These are phyloP conservation scores for Auricularia sp. DNA, from an alignment of 768 basidiomycete species.

Conservation along the genomic window DNA sequence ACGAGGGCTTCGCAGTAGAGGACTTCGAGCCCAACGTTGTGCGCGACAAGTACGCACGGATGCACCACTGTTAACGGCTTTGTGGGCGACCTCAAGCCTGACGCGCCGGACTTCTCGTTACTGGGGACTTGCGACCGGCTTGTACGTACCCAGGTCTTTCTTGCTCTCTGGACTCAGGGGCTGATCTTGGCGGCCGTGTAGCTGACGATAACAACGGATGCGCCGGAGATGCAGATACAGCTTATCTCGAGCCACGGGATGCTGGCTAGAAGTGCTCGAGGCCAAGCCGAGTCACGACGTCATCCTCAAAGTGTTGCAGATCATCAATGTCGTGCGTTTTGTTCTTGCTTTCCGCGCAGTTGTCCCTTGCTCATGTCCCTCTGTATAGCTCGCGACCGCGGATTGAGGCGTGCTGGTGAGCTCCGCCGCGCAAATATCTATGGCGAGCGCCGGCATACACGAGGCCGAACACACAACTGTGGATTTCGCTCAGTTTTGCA, in stretches of 20 bases:
- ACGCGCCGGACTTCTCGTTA: constrained; percentile 72
- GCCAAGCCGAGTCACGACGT: constrained; percentile 79
- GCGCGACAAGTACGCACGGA: constrained; percentile 84
- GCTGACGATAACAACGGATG: constrained; percentile 67
- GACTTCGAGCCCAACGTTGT: constrained; percentile 87
- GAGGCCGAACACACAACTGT: no score
- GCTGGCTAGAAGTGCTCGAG: constrained; percentile 87
- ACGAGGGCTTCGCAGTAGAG: constrained; percentile 86
- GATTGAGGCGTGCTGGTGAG: constrained; percentile 87
- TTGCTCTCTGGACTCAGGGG: constrained; percentile 1
- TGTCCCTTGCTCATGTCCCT: background rate
- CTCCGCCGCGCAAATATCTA: constrained; percentile 29
- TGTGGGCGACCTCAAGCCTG: constrained; percentile 77
- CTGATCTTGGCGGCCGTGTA: constrained; percentile 20
- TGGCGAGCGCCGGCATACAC: no score
- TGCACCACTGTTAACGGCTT: constrained; percentile 73
- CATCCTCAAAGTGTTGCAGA: constrained; percentile 72
- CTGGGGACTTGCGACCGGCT: constrained; percentile 81
- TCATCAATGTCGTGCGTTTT: constrained; percentile 71
- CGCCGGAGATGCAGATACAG: constrained; percentile 79
- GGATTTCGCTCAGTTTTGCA: no score
- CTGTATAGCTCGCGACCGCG: constrained; percentile 34
- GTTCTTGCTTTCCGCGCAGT: no score
- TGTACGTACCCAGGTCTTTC: constrained; percentile 34
- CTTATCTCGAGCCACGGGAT: constrained; percentile 90